A percentile compares a stretch with the other conserved stretches of the same genome.
These are phyloP conservation scores for Neonectria ditissima DNA, from an alignment of 2,329 filamentous ascomycete genomes.

Conservation along the genomic window DNA sequence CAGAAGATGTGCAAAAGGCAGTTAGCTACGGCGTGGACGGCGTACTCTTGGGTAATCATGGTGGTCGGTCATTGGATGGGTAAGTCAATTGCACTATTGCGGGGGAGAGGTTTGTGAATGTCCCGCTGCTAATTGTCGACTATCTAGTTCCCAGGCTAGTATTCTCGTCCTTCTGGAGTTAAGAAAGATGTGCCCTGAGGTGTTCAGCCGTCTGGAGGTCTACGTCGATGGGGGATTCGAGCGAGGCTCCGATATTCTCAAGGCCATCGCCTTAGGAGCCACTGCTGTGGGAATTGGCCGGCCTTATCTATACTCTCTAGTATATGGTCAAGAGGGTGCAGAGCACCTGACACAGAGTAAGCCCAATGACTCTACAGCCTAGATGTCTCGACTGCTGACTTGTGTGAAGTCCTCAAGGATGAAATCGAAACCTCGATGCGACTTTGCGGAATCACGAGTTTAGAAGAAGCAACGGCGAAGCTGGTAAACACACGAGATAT, in stretches of 20 bases:
- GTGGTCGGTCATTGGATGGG: slow-evolving; percentile 67
- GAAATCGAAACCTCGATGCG: slow-evolving; percentile 44
- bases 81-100: slow-evolving; percentile 11
- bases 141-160: slow-evolving; percentile 52
- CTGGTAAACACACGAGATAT: slow-evolving; percentile 44
- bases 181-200: slow-evolving; percentile 58
- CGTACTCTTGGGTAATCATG: slow-evolving; percentile 67
- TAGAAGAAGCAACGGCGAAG: slow-evolving; percentile 32
- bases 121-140: background rate
- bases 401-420: slow-evolving; percentile 37
- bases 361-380: slow-evolving; percentile 37
- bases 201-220: slow-evolving; percentile 61
- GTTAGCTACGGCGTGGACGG: slow-evolving; percentile 62
- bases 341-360: slow-evolving; percentile 65
- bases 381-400: background rate
- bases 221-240: slow-evolving; percentile 65
- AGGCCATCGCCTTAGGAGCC: slow-evolving; percentile 63
- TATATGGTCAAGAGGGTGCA: slow-evolving; percentile 64
- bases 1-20: slow-evolving; percentile 63
- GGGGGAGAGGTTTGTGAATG: background rate
- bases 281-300: slow-evolving; percentile 65
- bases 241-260: slow-evolving; percentile 65
- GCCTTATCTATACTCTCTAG: slow-evolving; percentile 62
- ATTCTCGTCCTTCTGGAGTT: slow-evolving; percentile 65
- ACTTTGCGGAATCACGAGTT: slow-evolving; percentile 39